Evolutionary conservation across 768 basidiomycete genomes (phyloP).

Genomic region (Pulveroboletus frians): DNA sequence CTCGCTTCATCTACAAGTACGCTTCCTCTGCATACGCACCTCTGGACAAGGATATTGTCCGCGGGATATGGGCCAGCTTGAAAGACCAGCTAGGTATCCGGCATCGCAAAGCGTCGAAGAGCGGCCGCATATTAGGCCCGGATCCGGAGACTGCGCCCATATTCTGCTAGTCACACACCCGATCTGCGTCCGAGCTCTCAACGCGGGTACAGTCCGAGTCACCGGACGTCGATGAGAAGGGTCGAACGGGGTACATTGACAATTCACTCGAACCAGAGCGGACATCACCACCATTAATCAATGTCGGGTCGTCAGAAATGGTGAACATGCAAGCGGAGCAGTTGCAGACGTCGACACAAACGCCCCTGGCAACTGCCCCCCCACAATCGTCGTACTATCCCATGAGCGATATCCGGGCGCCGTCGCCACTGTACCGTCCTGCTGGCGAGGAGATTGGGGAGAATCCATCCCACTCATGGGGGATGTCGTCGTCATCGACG

Average conservation of each 20-base stretch:
- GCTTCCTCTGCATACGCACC: slow-evolving; percentile 67
- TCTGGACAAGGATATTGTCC: slow-evolving; percentile 82
- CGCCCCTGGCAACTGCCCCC: slow-evolving; percentile 37
- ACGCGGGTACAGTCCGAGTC: slow-evolving; percentile 30
- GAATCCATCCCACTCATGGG: slow-evolving; percentile 14
- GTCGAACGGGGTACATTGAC: neutral
- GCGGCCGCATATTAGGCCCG: slow-evolving; percentile 19
- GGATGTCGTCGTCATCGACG: neutral
- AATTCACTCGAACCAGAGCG: slow-evolving; percentile 4
- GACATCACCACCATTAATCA: slow-evolving; percentile 11
- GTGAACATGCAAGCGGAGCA: slow-evolving; percentile 9
- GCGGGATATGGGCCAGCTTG: slow-evolving; percentile 84
- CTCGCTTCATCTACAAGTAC: slow-evolving; percentile 77
- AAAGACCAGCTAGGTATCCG: slow-evolving; percentile 75
- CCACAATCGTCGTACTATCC: slow-evolving; percentile 60
- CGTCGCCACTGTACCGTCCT: slow-evolving; percentile 52
- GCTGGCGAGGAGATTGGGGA: slow-evolving; percentile 43
- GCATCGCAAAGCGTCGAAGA: slow-evolving; percentile 53
- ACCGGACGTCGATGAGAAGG: slow-evolving; percentile 13
- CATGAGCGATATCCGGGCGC: slow-evolving; percentile 41
- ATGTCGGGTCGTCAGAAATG: slow-evolving; percentile 11
- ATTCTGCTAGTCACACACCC: slow-evolving; percentile 58
- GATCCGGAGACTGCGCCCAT: slow-evolving; percentile 67
- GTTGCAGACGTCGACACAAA: slow-evolving; percentile 11
- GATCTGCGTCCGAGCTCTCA: slow-evolving; percentile 62